These are phyloP conservation scores for Suillus clintonianus DNA, from an alignment of 768 basidiomycete genomes.

Conservation along the genomic window DNA sequence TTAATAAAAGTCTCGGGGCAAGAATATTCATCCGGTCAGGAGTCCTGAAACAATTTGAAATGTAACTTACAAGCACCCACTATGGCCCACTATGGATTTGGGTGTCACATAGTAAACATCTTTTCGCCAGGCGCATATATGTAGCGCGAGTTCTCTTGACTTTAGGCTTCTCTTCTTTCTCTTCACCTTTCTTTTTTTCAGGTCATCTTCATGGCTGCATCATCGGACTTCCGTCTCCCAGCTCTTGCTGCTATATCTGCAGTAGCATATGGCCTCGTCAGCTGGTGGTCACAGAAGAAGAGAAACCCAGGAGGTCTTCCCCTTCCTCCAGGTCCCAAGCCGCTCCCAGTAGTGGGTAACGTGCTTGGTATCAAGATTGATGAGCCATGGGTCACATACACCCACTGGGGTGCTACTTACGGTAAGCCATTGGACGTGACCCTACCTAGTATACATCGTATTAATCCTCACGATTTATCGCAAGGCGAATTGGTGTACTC, in stretches of 20 bases:
- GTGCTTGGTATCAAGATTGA: conserved; percentile 25
- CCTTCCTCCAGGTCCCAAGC: conserved; percentile 55
- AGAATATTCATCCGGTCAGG: no score
- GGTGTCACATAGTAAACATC: background rate
- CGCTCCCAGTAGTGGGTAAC: conserved; percentile 37
- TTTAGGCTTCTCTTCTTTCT: background rate
- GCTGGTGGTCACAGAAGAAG: conserved; percentile 10
- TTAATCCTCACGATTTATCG: background rate
- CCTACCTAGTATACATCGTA: conserved; percentile 13
- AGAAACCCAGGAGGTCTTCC: conserved; percentile 8
- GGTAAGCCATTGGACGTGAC: conserved; percentile 15
- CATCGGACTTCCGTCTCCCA: conserved; percentile 16
- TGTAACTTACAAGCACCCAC: background rate
- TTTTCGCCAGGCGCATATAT: background rate
- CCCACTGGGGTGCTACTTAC: conserved; percentile 31
- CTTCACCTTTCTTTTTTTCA: background rate
- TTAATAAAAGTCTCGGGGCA: no score
- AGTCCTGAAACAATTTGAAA: background rate
- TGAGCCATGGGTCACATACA: conserved; percentile 35
- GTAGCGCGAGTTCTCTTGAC: background rate
- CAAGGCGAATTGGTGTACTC: conserved; percentile 40
- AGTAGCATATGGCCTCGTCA: conserved; percentile 5
- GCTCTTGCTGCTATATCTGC: conserved; percentile 13
- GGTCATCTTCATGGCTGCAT: background rate
- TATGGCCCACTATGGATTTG: background rate